Base-by-base conservation (phyloP, 2,329 filamentous ascomycete species). In the Domatiomyces catenatus region DNA sequence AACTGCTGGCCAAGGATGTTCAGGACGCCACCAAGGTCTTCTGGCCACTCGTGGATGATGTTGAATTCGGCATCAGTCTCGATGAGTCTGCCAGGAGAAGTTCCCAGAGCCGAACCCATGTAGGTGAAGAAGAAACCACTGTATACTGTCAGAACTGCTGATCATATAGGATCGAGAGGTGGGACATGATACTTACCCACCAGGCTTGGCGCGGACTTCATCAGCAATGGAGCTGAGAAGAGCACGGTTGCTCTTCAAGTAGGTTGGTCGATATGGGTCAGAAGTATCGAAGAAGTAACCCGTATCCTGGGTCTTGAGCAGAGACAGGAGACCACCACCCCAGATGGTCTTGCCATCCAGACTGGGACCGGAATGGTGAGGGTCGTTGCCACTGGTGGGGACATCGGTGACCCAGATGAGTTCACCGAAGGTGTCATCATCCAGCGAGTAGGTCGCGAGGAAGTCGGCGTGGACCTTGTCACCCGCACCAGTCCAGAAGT, bases 161-260 rank as follows among this genome's bases (percentile, higher is more conserved):
- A 26, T 26, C 19, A 4, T 18, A 26, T 45, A 5, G 28, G 3
- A 28, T 28, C 5, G 12, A 36, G 10, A 17, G 24, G 19, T n/a
- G 8, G 22, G 20, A n/a, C 15, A 28, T 28, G 36, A 44, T 17
- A 45, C 50, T 48, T 39, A 55, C 49, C 75, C 77, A 20, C 78
- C 77, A 8, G 77, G 78, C 64, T 80, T 80, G 46, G 77, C 76
- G 15, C 76, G 73, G 58, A 81, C 76, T 66, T 81, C 78, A 61
- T 81, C 78, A 0, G 72, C 71, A 55, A 81, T 79, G 42, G 77
- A 80, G 5, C 71, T 69, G 32, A 81, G 69, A 7, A 80, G 50
- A n/a, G 67, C 77, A 8, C 77, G 70, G 64, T 80, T 79, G 62
- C 73, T 77, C 66, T 80, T 78, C 57, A 68, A 65, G 62, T 79